phyloP scores from a whole-genome alignment of 208 protist genomes.

The Leishmania braziliensis region DNA sequence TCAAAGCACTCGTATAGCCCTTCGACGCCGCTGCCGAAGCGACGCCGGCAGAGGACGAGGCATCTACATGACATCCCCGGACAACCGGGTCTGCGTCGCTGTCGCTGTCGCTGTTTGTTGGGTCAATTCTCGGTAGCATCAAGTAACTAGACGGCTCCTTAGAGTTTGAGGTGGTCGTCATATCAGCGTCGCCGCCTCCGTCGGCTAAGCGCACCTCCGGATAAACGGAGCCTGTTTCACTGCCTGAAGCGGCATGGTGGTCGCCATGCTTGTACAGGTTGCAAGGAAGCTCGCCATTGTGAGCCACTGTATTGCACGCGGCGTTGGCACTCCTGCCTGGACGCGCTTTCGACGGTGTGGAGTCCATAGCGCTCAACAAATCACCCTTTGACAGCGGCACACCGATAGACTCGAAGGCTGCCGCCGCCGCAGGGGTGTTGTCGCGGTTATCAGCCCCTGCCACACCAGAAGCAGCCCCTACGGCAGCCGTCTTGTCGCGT shows the following conservation, averaged over 20 bases:
- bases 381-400: background rate
- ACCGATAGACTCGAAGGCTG: background rate
- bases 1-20: background rate
- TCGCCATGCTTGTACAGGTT: background rate
- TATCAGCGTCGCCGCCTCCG: constrained; percentile 4
- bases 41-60: background rate
- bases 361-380: background rate
- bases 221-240: background rate
- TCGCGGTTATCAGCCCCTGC: background rate
- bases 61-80: background rate
- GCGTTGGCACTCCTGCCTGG: background rate
- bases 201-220: background rate
- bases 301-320: background rate
- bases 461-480: background rate
- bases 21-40: background rate
- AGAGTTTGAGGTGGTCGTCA: background rate
- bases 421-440: background rate
- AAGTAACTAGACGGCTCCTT: constrained; percentile 15
- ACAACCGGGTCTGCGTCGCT: background rate
- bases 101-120: constrained; percentile 17
- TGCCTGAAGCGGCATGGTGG: background rate
- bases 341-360: background rate
- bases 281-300: background rate
- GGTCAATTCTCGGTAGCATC: constrained; percentile 14
- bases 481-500: constrained; percentile 1